Evolutionary conservation across 768 basidiomycete species (phyloP).

Genomic region (Hysterangium stoloniferum): DNA sequence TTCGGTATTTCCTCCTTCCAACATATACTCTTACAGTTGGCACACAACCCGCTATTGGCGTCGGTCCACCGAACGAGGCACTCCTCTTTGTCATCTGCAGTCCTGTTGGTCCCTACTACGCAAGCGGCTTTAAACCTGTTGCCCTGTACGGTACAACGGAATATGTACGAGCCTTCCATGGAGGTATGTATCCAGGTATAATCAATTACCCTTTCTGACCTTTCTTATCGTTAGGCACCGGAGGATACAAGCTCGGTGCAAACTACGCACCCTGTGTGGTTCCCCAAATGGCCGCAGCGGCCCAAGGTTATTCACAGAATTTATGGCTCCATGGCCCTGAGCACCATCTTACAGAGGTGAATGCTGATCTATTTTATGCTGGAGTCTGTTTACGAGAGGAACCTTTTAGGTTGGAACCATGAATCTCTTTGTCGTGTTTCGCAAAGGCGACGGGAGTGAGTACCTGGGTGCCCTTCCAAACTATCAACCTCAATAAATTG

Average conservation of each 20-base stretch:
- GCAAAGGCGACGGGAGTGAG: conserved; percentile 57
- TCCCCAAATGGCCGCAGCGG: conserved; percentile 71
- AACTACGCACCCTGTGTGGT: conserved; percentile 87
- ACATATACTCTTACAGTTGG: conserved; percentile 49
- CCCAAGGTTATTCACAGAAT: conserved; percentile 78
- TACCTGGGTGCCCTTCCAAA: not conserved
- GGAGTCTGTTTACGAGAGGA: too few species aligned
- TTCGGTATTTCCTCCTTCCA: not conserved
- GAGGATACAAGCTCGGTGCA: conserved; percentile 79
- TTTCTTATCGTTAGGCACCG: conserved; percentile 49
- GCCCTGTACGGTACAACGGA: conserved; percentile 63
- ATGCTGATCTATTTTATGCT: conserved; percentile 13
- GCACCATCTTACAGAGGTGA: conserved; percentile 39
- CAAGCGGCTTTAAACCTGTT: conserved; percentile 84
- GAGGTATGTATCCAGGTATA: conserved; percentile 23
- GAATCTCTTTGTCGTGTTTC: conserved; percentile 85
- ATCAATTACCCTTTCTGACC: not conserved
- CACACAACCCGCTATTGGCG: conserved; percentile 48
- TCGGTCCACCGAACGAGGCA: conserved; percentile 48
- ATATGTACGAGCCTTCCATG: conserved; percentile 40
- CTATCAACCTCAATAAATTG: not conserved
- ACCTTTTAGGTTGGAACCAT: conserved; percentile 66
- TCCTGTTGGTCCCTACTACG: conserved; percentile 73
- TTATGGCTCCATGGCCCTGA: conserved; percentile 75
- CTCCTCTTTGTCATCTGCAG: conserved; percentile 57